Conservation (phyloP, 83 land plant genomes). For the Thuja plicata region DNA sequence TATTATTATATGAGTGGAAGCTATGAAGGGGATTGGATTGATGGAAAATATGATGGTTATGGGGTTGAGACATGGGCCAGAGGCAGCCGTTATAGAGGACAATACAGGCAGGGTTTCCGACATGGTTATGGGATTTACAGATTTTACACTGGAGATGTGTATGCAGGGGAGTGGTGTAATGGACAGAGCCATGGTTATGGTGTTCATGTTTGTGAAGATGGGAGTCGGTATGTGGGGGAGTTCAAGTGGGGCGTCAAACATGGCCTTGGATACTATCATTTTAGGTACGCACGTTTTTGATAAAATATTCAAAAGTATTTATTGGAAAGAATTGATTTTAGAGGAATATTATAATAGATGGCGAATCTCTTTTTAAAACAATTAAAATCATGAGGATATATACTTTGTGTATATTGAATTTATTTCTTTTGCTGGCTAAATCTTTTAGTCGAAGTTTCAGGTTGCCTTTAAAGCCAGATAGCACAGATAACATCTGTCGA, state of each 20-base stretch:
- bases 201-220: conserved; percentile 84
- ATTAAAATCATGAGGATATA: not conserved
- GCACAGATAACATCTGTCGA: not conserved
- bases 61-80: conserved; percentile 83
- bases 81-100: conserved; percentile 80
- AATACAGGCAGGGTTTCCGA: conserved; percentile 64
- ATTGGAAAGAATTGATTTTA: not conserved
- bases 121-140: conserved; percentile 76
- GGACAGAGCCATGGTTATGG: conserved; percentile 94
- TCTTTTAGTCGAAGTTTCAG: not conserved
- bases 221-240: conserved; percentile 86
- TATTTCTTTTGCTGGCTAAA: not conserved
- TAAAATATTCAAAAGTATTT: not conserved
- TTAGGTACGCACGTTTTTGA: conserved; percentile 46
- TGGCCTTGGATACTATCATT: conserved; percentile 86
- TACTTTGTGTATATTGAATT: not conserved
- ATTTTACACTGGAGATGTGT: conserved; percentile 90
- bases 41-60: conserved; percentile 73
- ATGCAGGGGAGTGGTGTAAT: conserved; percentile 86
- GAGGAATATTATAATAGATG: not conserved
- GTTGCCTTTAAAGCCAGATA: not conserved
- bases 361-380: not conserved
- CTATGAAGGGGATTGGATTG: conserved; percentile 81
- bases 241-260: conserved; percentile 96
- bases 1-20: conserved; percentile 63